A percentile compares a stretch with the other conserved stretches of the same genome.
phyloP scores from a whole-genome alignment of 345 rosid species.

The Kandelia obovata region DNA sequence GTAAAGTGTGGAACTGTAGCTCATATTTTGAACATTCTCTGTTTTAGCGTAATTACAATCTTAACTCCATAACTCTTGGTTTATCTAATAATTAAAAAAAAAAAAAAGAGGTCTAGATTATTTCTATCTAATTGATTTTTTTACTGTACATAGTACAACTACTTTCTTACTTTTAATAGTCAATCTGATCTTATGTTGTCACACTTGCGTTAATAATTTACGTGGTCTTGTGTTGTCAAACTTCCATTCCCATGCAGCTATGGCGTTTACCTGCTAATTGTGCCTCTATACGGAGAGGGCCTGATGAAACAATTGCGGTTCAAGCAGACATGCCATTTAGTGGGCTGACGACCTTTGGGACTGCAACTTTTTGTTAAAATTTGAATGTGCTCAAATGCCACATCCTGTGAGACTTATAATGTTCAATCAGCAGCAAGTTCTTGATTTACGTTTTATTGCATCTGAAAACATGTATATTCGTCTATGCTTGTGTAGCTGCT shows the following conservation, averaged over 20 bases:
- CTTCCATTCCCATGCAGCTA: neutral
- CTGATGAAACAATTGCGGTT: constrained; percentile 91
- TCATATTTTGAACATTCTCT: no score
- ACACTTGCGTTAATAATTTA: no score
- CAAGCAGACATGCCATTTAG: constrained; percentile 96
- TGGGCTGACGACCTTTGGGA: constrained; percentile 89
- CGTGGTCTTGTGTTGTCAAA: no score
- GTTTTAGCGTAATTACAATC: no score
- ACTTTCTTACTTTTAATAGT: no score
- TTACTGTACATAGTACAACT: no score
- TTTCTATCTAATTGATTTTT: no score
- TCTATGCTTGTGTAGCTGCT: constrained; percentile 47
- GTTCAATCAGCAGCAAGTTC: constrained; percentile 4
- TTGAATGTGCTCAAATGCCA: constrained; percentile 98
- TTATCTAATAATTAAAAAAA: no score
- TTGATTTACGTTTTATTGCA: constrained; percentile 12
- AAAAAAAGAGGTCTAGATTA: no score
- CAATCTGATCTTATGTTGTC: no score
- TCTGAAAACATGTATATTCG: constrained; percentile 16
- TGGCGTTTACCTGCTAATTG: constrained; percentile 8
- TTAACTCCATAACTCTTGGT: no score
- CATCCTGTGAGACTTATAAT: constrained; percentile 59
- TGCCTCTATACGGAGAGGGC: constrained; percentile 57
- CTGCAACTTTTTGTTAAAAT: constrained; percentile 78
- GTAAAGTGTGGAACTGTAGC: no score